Evolutionary conservation across 1,139 yeast genomes (phyloP).

Genomic region (Tardiomyces digboiensis): DNA sequence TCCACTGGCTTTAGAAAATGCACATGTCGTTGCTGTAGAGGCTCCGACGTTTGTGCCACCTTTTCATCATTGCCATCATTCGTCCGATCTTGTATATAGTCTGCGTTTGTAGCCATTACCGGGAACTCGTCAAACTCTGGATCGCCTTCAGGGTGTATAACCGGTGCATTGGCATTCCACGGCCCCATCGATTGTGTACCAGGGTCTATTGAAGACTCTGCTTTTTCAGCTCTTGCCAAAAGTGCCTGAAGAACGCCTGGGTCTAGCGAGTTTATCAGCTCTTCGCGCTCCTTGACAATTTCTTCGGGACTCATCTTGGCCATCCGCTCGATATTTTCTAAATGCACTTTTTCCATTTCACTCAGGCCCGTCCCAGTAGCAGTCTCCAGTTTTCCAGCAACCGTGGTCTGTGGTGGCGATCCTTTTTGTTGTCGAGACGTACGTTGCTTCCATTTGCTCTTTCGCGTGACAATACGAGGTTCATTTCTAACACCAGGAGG

Average conservation of each 20-base stretch:
- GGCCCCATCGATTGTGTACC: slow-evolving; percentile 13
- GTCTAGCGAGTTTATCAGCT: slow-evolving; percentile 54
- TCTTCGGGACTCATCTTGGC: slow-evolving; percentile 59
- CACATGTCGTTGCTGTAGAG: slow-evolving; percentile 21
- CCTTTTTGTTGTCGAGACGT: not conserved
- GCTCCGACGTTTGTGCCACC: not conserved
- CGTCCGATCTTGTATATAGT: not conserved
- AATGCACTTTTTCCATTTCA: slow-evolving; percentile 67
- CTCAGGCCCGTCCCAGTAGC: slow-evolving; percentile 9
- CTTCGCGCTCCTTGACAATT: slow-evolving; percentile 54
- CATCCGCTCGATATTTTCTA: slow-evolving; percentile 60
- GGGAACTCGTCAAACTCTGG: not conserved
- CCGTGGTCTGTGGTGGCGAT: not conserved
- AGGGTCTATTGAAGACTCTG: slow-evolving; percentile 6
- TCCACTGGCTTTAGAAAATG: slow-evolving; percentile 54
- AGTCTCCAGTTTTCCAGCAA: slow-evolving; percentile 4
- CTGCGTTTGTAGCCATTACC: not conserved
- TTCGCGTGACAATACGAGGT: not conserved
- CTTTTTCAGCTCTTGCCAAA: slow-evolving; percentile 22
- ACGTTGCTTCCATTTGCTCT: not conserved
- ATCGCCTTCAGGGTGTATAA: not conserved
- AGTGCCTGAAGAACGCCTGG: slow-evolving; percentile 58
- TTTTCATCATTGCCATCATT: not conserved
- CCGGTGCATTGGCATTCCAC: not conserved
- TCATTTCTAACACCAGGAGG: slow-evolving; percentile 1